phyloP scores from a whole-genome alignment of 2,329 filamentous ascomycete species.

The Cladosporium colombiae region DNA sequence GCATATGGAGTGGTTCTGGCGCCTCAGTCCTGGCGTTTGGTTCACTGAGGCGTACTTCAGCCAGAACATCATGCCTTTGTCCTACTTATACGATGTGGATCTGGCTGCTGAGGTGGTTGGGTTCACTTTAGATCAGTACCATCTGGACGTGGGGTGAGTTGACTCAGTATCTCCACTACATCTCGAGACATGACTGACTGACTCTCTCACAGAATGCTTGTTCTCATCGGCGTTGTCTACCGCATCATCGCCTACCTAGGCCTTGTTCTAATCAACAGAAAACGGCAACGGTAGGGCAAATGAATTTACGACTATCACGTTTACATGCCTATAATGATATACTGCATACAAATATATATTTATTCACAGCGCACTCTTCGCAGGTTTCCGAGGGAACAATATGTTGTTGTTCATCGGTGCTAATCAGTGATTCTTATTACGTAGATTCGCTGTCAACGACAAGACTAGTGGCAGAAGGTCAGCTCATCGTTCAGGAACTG shows the following conservation, averaged over 20 bases:
- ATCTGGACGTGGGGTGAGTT: constrained; percentile 42
- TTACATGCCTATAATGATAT: background rate
- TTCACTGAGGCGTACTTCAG: constrained; percentile 59
- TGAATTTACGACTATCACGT: background rate
- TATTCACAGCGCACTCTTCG: background rate
- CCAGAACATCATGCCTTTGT: constrained; percentile 52
- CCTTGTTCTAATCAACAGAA: constrained; percentile 29
- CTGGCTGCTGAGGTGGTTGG: constrained; percentile 48
- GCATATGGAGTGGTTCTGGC: constrained; percentile 58
- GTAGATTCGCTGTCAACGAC: background rate
- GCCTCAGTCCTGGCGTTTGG: constrained; percentile 57
- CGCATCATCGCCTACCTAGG: constrained; percentile 32
- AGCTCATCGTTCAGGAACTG: background rate
- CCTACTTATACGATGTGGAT: constrained; percentile 55
- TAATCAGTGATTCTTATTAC: background rate
- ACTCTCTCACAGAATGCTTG: constrained; percentile 26
- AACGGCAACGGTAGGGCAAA: constrained; percentile 30
- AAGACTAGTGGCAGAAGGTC: background rate
- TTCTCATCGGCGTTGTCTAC: constrained; percentile 32
- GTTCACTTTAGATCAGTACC: constrained; percentile 49
- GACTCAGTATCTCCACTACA: background rate
- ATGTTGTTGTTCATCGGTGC: background rate
- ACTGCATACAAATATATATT: background rate
- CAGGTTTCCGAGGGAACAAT: background rate
- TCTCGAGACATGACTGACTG: background rate